Percentiles rank a stretch among this genome's conserved stretches.
Evolutionary conservation across 495 filamentous ascomycete genomes (phyloP).

Genomic region (Clavariopsis aquatica): DNA sequence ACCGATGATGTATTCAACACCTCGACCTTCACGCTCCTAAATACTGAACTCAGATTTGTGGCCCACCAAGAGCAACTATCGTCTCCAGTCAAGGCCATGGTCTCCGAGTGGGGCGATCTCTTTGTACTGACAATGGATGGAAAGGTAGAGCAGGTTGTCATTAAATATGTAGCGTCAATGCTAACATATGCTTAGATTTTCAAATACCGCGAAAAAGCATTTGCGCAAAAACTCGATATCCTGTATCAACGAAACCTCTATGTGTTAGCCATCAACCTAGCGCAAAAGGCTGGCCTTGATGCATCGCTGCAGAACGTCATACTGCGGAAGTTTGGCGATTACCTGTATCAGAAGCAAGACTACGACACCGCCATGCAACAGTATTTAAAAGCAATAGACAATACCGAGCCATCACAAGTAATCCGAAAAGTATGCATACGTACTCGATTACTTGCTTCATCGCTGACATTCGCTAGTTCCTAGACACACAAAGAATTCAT

Average conservation of each 20-base stretch:
- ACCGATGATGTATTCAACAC: constrained; percentile 76
- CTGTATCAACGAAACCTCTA: constrained; percentile 93
- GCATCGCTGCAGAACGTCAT: constrained; percentile 82
- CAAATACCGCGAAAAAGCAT: constrained; percentile 87
- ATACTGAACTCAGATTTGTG: constrained; percentile 87
- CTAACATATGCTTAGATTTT: constrained; percentile 58
- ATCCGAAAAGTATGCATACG: constrained; percentile 72
- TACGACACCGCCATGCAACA: constrained; percentile 98
- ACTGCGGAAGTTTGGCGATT: constrained; percentile 91
- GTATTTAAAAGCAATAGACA: constrained; percentile 93
- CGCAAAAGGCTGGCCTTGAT: constrained; percentile 82
- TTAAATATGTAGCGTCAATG: background rate
- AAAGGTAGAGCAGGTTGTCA: constrained; percentile 59
- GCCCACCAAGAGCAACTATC: constrained; percentile 83
- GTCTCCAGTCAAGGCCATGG: constrained; percentile 74
- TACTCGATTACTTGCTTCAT: constrained; percentile 12
- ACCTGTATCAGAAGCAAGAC: constrained; percentile 89
- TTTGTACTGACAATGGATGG: constrained; percentile 87
- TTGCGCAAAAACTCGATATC: constrained; percentile 89
- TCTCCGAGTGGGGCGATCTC: constrained; percentile 88
- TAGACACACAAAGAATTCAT: constrained; percentile 94
- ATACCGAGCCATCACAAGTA: constrained; percentile 90
- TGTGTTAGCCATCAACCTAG: constrained; percentile 86
- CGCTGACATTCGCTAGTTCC: constrained; percentile 57
- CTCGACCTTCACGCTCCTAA: constrained; percentile 81